Base-by-base conservation (phyloP, 371 early-diverging fungal species). In the Scutellospora calospora region DNA sequence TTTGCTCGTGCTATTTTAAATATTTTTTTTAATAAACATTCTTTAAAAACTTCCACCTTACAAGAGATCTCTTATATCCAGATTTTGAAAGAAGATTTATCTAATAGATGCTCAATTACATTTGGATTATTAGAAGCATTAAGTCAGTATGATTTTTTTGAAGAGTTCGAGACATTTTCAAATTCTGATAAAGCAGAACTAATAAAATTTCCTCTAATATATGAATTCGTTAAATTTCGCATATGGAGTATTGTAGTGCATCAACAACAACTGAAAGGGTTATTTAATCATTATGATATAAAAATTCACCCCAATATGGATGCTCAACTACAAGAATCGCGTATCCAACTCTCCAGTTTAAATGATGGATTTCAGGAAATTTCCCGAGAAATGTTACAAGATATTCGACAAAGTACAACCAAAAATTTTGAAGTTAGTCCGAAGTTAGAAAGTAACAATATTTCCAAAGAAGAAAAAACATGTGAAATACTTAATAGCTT, bases 281-380 rank as follows among this genome's bases (percentile, higher is more conserved):
- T 75, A 41, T 75, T 75, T 51, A 75, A 75, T 22, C 1, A n/a
- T 2, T 75, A 57, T 75, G 76, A 59, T 35, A 75, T 75, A n/a
- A 75, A 59, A 52, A 18, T 41, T 18, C 2, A 75, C 16, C 33
- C 59, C 2, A 75, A 75, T 38, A 54, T 57, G 59, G 12, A 41
- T 9, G 18, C 14, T 22, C 12, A 14, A 52, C n/a, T 72, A 18
- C 72, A 72, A 72, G 25, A 72, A 54, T n/a, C 72, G 27, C 27
- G 27, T 49, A 49, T 72, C 3, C 45, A 69, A 20, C 41, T 41
- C 8, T 41, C 8, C 11, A 5, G 41, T 41, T 29, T 59, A 25
- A 59, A 59, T 41, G 41, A 41, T 41, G 8, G 5, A 41, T 41
- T 41, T 6, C 41, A 41, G 11, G 8, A 41, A 41, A 4, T 41